Percentiles rank a stretch among this genome's conserved stretches.
Conservation (phyloP, 2,329 filamentous ascomycete species). For the Torrubiella hemipterigena region DNA sequence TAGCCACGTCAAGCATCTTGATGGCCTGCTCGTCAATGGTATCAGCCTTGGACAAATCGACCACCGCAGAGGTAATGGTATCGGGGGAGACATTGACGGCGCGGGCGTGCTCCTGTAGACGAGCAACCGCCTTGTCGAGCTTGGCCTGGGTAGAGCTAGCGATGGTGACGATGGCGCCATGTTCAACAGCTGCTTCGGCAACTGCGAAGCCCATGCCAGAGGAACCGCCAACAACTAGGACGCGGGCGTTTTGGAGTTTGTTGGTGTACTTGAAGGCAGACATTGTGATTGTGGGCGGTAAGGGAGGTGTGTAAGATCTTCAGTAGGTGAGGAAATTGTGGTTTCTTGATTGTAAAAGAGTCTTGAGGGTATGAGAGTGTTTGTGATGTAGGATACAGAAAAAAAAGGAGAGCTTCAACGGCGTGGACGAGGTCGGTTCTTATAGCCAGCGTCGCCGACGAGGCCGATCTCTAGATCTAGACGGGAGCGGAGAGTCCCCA, state of each 20-base stretch:
- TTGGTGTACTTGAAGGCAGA: conserved; percentile 16
- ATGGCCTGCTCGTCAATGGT: conserved; percentile 27
- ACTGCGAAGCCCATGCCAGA: conserved; percentile 51
- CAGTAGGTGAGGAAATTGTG: background rate
- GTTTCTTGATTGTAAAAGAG: background rate
- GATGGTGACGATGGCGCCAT: conserved; percentile 44
- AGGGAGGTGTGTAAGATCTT: background rate
- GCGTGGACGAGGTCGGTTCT: too few relatives aligned
- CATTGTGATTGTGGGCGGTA: background rate
- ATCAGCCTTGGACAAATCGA: conserved; percentile 9
- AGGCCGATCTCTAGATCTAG: too few relatives aligned
- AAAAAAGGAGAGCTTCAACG: background rate
- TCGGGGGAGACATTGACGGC: conserved; percentile 21
- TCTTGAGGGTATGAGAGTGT: background rate
- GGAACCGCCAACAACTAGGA: conserved; percentile 52
- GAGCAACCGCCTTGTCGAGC: conserved; percentile 31
- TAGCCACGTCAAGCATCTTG: conserved; percentile 31
- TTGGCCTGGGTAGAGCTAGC: conserved; percentile 42
- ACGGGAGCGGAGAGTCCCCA: too few relatives aligned
- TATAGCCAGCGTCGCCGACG: background rate
- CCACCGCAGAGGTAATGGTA: conserved; percentile 13
- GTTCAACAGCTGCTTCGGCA: conserved; percentile 43
- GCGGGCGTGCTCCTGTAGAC: conserved; percentile 20
- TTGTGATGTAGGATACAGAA: background rate
- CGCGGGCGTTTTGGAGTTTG: conserved; percentile 22